Percentiles rank a stretch among this genome's conserved stretches.
phyloP scores from a whole-genome alignment of 352 stramenopile genomes.

The Pseudoperonospora humuli region DNA sequence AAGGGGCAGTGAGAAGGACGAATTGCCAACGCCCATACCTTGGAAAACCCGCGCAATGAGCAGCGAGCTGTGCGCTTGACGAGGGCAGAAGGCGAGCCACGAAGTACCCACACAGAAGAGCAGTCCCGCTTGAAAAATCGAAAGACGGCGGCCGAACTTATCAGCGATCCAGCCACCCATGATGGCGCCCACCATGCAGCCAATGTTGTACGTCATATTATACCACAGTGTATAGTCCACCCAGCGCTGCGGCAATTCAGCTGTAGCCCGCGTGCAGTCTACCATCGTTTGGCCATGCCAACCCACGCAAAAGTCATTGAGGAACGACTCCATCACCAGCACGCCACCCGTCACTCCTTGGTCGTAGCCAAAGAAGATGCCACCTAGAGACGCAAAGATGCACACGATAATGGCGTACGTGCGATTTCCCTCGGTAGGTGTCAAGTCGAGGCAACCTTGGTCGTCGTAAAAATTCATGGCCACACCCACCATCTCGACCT shows the following conservation, averaged over 20 bases:
- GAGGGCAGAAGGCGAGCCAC: conserved; percentile 31
- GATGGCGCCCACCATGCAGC: conserved; percentile 35
- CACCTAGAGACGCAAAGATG: conserved; percentile 30
- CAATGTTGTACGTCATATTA: conserved; percentile 52
- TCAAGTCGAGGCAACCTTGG: conserved; percentile 21
- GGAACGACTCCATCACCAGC: conserved; percentile 42
- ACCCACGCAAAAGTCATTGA: conserved; percentile 38
- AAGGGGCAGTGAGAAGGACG: conserved; percentile 42
- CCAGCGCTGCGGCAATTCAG: conserved; percentile 31
- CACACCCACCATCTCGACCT: conserved; percentile 25
- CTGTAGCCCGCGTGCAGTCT: conserved; percentile 24
- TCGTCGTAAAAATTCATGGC: conserved; percentile 41
- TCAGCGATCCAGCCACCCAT: conserved; percentile 33
- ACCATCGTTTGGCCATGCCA: conserved; percentile 32
- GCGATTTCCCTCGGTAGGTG: conserved; percentile 33
- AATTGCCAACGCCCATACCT: conserved; percentile 40
- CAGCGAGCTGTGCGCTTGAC: conserved; percentile 23
- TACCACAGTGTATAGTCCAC: conserved; percentile 45
- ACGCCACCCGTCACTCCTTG: conserved; percentile 32
- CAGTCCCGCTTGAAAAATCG: conserved; percentile 32
- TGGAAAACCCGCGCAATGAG: conserved; percentile 35
- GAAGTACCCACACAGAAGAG: conserved; percentile 36
- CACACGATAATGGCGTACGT: conserved; percentile 38
- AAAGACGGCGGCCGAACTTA: conserved; percentile 31
- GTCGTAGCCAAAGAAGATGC: conserved; percentile 38